Evolutionary conservation across 116 monocot species (phyloP).

Genomic region (Iris pallida): DNA sequence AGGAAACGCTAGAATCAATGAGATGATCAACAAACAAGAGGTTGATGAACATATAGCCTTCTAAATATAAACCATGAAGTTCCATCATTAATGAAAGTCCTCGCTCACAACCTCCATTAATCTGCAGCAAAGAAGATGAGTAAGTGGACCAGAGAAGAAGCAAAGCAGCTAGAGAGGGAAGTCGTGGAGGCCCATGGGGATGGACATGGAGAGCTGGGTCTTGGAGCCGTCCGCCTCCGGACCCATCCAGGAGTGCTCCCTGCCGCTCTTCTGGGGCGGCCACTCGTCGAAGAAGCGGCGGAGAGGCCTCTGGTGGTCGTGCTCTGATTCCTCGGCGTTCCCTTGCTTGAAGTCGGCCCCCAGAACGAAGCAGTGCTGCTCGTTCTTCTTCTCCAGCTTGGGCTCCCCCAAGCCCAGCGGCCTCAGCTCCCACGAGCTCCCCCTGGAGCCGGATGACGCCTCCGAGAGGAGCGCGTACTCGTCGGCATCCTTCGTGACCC

Average conservation of each 20-base stretch:
- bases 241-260: constrained; percentile 3
- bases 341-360: constrained; percentile 60
- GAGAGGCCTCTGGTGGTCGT: constrained; percentile 43
- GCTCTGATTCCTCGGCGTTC: constrained; percentile 18
- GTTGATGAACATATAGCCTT: too few species aligned
- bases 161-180: constrained; percentile 7
- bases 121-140: too few species aligned
- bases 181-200: constrained; percentile 43
- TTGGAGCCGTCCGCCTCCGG: constrained; percentile 15
- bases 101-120: too few species aligned
- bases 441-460: constrained; percentile 18
- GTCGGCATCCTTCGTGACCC: constrained; percentile 35
- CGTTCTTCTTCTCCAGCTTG: constrained; percentile 19
- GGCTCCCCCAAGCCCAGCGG: constrained; percentile 25
- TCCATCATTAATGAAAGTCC: too few species aligned
- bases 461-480: constrained; percentile 34
- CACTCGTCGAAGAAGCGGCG: constrained; percentile 65
- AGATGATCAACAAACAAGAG: too few species aligned
- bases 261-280: constrained; percentile 41
- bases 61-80: too few species aligned
- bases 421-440: constrained; percentile 35
- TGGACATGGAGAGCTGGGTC: constrained; percentile 90
- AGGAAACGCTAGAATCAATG: too few species aligned
- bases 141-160: neutral
- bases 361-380: constrained; percentile 67